These are phyloP conservation scores for Oryza glaberrima DNA, from an alignment of 176 grass and related monocot genomes.

Conservation along the genomic window DNA sequence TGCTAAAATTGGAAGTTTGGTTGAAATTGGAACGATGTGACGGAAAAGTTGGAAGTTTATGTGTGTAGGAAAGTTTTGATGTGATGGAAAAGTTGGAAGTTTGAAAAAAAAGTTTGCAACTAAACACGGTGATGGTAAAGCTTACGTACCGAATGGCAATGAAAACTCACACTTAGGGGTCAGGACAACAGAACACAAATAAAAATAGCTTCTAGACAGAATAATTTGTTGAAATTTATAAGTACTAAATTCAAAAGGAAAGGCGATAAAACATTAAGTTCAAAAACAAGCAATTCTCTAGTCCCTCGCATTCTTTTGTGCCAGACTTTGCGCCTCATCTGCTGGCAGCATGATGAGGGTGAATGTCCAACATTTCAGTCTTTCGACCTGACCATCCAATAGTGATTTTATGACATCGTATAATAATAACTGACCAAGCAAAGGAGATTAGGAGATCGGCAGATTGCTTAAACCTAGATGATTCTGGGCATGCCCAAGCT, in stretches of 20 bases:
- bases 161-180: not conserved
- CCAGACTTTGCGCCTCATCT: not conserved
- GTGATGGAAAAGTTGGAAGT: too few relatives aligned
- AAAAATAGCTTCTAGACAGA: not conserved
- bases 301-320: too few relatives aligned
- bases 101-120: too few relatives aligned
- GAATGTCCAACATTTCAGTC: not conserved
- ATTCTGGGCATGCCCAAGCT: not conserved
- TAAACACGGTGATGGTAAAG: not conserved
- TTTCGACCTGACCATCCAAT: not conserved
- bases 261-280: not conserved
- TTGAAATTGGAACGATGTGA: too few relatives aligned
- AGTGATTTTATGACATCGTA: not conserved
- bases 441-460: not conserved
- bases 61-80: too few relatives aligned
- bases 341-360: not conserved
- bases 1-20: too few relatives aligned
- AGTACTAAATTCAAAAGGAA: not conserved
- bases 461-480: not conserved
- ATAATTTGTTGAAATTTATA: not conserved
- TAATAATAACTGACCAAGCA: constrained; percentile 1
- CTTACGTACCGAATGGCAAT: not conserved
- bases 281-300: not conserved
- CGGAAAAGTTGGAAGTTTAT: too few relatives aligned
- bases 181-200: not conserved